Evolutionary conservation across 768 basidiomycete genomes (phyloP), one percentile per base, ranked within the genome.

Genomic region (Ephemerocybe angulata): DNA sequence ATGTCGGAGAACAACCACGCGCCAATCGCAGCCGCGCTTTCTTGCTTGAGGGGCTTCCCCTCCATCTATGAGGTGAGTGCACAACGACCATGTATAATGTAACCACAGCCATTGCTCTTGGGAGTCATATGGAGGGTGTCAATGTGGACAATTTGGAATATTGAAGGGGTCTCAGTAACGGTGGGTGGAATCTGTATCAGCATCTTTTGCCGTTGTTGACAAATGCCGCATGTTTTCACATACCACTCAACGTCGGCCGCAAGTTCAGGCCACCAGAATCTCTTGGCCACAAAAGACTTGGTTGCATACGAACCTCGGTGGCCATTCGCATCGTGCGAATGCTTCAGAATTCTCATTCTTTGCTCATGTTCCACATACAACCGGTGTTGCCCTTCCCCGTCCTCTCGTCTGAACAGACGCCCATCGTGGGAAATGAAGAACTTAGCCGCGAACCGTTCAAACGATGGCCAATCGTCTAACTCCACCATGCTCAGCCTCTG

Each of bases 201-300:
- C 33, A 27, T 41, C 24, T 57, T 62, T 28, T 65, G 60, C 1
- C 62, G 25, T 38, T 53, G 29, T 52, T 70, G 67, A 53, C 69
- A 69, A 0, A 58, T 12, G 8, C 58, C 56, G 47, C 68, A 71
- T 3, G 61, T 60, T 21, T 59, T 58, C 0, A 68, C 46, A 53
- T 58, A 68, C 67, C 66, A 67, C 0, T 47, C 24, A 0, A 68
- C 53, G 50, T 71, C 66, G 1, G 30, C 25, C 11, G 63, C 59
- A 28, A 67, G 41, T 4, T 67, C 61, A 1, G 65, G 68, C 67
- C 68, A 71, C 67, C 66, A 71, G 48, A 71, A 69, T 1, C 63
- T 13, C 35, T 62, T 46, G 5, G 50, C 25, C 0, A 71, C 37
- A 2, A 65, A 19, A 0, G 47, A 4, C 2, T 35, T 52, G 0